A percentile compares a stretch with the other conserved stretches of the same genome.
These are phyloP conservation scores for Botrytis hyacinthi DNA, from an alignment of 2,329 filamentous ascomycete genomes.

Conservation along the genomic window DNA sequence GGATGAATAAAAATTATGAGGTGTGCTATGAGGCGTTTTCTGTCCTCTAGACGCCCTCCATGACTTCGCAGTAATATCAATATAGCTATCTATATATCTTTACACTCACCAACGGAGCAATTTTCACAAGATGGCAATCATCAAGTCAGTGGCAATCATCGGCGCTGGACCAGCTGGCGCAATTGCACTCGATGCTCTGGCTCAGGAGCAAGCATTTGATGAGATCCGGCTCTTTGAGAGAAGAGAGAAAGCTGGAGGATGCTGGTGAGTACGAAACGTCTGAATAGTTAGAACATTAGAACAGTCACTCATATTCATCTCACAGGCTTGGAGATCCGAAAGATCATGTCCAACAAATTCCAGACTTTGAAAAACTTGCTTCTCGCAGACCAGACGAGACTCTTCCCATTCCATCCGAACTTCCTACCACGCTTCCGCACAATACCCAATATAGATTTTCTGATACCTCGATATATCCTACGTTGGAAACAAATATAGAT, in stretches of 20 bases:
- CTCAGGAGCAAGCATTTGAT: constrained; percentile 57
- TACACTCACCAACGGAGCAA: background rate
- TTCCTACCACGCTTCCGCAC: constrained; percentile 49
- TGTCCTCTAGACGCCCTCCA: background rate
- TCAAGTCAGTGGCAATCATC: constrained; percentile 54
- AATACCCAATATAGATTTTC: constrained; percentile 49
- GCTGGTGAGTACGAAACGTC: constrained; percentile 49
- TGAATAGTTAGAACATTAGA: background rate
- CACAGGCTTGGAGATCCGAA: constrained; percentile 44
- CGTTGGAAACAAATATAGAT: constrained; percentile 65
- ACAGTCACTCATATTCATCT: background rate
- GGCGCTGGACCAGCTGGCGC: constrained; percentile 60
- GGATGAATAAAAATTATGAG: background rate
- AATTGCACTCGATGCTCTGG: constrained; percentile 59
- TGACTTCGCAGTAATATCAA: background rate
- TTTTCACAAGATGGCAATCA: constrained; percentile 26
- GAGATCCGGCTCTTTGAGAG: constrained; percentile 61
- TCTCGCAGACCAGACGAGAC: constrained; percentile 51
- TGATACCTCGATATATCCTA: constrained; percentile 60
- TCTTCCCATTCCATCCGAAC: constrained; percentile 45
- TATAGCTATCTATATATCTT: background rate
- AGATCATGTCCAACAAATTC: constrained; percentile 42
- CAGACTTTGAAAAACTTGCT: constrained; percentile 48
- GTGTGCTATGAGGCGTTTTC: background rate
- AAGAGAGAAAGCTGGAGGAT: constrained; percentile 57